Percentiles rank a stretch among this genome's conserved stretches.
phyloP scores from a whole-genome alignment of 2,329 filamentous ascomycete genomes.

The Ophiostoma himal-ulmi region DNA sequence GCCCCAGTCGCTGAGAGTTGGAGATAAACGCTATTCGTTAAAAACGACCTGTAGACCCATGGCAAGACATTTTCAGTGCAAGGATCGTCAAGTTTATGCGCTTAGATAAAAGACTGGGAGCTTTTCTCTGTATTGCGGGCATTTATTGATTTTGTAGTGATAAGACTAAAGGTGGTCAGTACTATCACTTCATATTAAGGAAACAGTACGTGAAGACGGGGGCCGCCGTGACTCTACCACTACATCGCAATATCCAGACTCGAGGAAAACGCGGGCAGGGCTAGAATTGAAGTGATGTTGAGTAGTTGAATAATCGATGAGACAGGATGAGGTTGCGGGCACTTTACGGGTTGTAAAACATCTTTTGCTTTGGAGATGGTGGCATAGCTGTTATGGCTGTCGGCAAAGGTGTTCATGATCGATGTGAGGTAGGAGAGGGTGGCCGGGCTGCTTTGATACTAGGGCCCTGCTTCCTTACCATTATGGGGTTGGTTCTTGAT shows the following conservation, averaged over 20 bases:
- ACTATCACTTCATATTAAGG: neutral
- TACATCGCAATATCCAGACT: neutral
- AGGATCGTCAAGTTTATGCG: neutral
- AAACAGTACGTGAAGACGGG: neutral
- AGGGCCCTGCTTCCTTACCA: neutral
- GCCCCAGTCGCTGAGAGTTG: neutral
- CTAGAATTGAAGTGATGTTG: neutral
- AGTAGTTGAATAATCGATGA: neutral
- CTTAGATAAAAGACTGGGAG: neutral
- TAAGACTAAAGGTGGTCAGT: neutral
- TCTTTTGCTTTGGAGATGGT: no score
- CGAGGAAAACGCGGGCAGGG: neutral
- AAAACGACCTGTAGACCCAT: neutral
- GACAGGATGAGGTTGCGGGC: no score
- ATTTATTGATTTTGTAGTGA: neutral
- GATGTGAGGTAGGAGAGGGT: no score
- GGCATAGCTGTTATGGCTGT: no score
- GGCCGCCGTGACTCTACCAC: neutral
- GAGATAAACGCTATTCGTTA: neutral
- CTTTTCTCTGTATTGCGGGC: neutral
- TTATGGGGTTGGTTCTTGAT: neutral
- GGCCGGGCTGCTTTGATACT: neutral
- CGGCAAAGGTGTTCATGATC: no score
- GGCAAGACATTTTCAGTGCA: neutral
- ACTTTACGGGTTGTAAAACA: no score